Conservation (phyloP, 768 basidiomycete genomes). For the Calocera viscosa region DNA sequence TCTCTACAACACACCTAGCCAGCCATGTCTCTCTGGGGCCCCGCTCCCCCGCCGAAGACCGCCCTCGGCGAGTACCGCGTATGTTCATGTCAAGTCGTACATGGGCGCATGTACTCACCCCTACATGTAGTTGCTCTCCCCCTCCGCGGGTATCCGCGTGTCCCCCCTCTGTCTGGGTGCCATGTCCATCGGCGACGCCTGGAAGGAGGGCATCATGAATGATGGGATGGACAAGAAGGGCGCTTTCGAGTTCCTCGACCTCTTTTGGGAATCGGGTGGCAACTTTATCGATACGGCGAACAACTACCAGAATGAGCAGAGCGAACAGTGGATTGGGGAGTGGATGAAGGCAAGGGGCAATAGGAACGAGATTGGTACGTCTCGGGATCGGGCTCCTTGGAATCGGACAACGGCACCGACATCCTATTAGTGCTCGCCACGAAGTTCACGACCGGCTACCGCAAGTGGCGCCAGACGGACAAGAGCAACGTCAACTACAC, state of each 20-base stretch:
- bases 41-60: too few relatives aligned
- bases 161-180: constrained; percentile 37
- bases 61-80: constrained; percentile 28
- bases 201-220: constrained; percentile 26
- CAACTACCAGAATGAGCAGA: constrained; percentile 27
- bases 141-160: constrained; percentile 33
- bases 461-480: background rate
- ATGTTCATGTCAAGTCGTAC: too few relatives aligned
- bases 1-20: too few relatives aligned
- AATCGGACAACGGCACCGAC: background rate
- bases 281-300: constrained; percentile 27
- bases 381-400: constrained; percentile 28
- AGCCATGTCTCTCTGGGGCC: too few relatives aligned
- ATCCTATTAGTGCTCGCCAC: background rate
- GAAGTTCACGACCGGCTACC: constrained; percentile 1
- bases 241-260: constrained; percentile 30
- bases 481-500: constrained; percentile 29
- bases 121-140: too few relatives aligned
- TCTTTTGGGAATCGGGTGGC: constrained; percentile 23
- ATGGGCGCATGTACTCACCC: too few relatives aligned
- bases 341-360: constrained; percentile 30
- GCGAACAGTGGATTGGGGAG: constrained; percentile 32
- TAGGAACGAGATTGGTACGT: constrained; percentile 32
- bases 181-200: constrained; percentile 35
- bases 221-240: constrained; percentile 35